A percentile compares a stretch with the other conserved stretches of the same genome.
Conservation (phyloP, 495 filamentous ascomycete species). For the Aspergillus steynii region DNA sequence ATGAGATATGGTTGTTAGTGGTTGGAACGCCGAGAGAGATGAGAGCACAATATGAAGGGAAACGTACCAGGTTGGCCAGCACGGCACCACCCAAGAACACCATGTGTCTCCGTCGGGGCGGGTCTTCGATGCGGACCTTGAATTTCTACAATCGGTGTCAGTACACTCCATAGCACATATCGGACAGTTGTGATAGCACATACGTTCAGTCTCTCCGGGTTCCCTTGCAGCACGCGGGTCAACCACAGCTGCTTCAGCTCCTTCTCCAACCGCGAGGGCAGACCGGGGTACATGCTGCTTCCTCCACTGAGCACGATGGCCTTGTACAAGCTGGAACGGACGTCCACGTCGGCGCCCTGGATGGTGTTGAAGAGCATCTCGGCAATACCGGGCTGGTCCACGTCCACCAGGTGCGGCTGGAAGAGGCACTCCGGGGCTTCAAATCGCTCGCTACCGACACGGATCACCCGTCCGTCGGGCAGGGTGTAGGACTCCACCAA, state of each 20-base stretch:
- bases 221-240: slow-evolving; percentile 81
- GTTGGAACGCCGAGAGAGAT: background rate
- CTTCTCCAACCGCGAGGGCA: slow-evolving; percentile 94
- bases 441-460: slow-evolving; percentile 94
- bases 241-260: slow-evolving; percentile 99
- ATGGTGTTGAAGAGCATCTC: slow-evolving; percentile 99
- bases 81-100: slow-evolving; percentile 98
- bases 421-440: slow-evolving; percentile 98
- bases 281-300: slow-evolving; percentile 96
- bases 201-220: slow-evolving; percentile 86
- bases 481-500: slow-evolving; percentile 96
- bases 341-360: slow-evolving; percentile 91
- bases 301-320: slow-evolving; percentile 95
- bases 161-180: slow-evolving; percentile 2
- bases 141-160: slow-evolving; percentile 70
- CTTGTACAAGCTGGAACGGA: slow-evolving; percentile 90
- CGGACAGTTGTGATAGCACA: slow-evolving; percentile 26
- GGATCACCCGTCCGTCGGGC: slow-evolving; percentile 92
- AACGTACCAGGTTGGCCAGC: slow-evolving; percentile 82
- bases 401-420: slow-evolving; percentile 97
- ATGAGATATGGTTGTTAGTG: slow-evolving; percentile 18
- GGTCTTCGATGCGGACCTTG: slow-evolving; percentile 98
- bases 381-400: slow-evolving; percentile 94
- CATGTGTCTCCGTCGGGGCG: slow-evolving; percentile 94
- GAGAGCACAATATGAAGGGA: background rate